A percentile compares a stretch with the other conserved stretches of the same genome.
phyloP scores from a whole-genome alignment of 2,329 filamentous ascomycete genomes.

The Sarocladium strictum region DNA sequence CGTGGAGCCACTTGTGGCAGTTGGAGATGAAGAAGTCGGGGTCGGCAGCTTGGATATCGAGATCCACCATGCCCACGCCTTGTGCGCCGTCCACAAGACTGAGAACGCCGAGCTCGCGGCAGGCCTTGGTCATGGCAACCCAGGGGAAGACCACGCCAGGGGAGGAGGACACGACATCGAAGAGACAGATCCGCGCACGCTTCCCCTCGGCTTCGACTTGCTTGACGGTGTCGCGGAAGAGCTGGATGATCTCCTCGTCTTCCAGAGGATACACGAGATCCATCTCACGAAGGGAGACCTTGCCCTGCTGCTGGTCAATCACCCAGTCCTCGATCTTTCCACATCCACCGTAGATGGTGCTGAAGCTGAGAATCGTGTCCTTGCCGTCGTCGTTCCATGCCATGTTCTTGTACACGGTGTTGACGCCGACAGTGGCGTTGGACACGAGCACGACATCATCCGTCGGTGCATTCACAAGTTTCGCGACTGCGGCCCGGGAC shows the following conservation, averaged over 20 bases:
- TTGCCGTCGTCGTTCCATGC: conserved; percentile 60
- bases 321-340: conserved; percentile 67
- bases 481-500: conserved; percentile 62
- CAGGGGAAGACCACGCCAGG: conserved; percentile 80
- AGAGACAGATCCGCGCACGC: conserved; percentile 58
- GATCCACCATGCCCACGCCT: conserved; percentile 68
- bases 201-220: conserved; percentile 49
- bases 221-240: conserved; percentile 55
- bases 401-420: conserved; percentile 74
- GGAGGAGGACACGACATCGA: conserved; percentile 73
- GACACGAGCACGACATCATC: conserved; percentile 69
- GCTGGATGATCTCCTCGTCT: conserved; percentile 58
- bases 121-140: conserved; percentile 57
- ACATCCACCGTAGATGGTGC: conserved; percentile 72
- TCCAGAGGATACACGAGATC: conserved; percentile 61
- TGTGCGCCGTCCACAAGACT: conserved; percentile 83
- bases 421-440: conserved; percentile 75
- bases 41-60: conserved; percentile 61
- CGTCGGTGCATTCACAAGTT: conserved; percentile 57
- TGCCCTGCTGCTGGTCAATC: conserved; percentile 54
- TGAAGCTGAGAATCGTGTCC: conserved; percentile 76
- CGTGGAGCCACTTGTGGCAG: conserved; percentile 85
- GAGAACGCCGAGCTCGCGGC: conserved; percentile 60
- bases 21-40: conserved; percentile 87
- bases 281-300: conserved; percentile 47